Base-by-base conservation (phyloP, 2,329 filamentous ascomycete species). In the Akanthomyces uredinophilus region DNA sequence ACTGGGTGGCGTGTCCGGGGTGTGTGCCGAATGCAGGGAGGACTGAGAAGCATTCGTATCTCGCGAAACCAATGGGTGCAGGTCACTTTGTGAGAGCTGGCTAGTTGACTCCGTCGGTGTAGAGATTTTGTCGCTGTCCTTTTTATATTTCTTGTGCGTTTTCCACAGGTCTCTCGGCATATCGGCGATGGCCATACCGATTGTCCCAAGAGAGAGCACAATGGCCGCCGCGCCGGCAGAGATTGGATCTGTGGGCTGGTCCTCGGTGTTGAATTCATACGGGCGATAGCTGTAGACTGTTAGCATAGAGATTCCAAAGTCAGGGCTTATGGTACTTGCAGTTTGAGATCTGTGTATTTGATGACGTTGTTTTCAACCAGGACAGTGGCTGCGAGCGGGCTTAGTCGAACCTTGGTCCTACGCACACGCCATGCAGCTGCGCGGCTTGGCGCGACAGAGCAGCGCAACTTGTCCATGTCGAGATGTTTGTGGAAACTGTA, bases 171-270 rank as follows among this genome's bases (percentile, higher is more conserved):
- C 81, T 20, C 81, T 75, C 2, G 85, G 85, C 66, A 88, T 83
- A 69, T 96, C 92, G 1, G 90, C 90, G 46, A 96, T 81, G 1
- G 91, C 91, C 83, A 96, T 89, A 69, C 90, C 85, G 62, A 97
- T 87, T 44, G 84, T 89, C 29, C 89, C 87, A 52, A 95, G 79
- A n/a, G 93, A 94, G 6, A 90, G 89, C n/a, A 96, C 78, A 1
- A 97, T 75, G 0, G 92, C 91, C 50, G 86, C 85, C 0, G 91
- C 87, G 18, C 87, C 90, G 22, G 91, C 91, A 16, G 89, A 87
- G 27, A 96, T 84, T 0, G 92, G 91, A 66, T 95, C 92, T 69
- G 84, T 87, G 0, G 91, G 92, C 50, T 92, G 89, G 37, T 89
- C 85, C 63, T 92, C 89, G 0, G 89, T 91, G 65, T 89, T 86